Base-by-base conservation (phyloP, 257 asterid species). In the Datura wrightii region DNA sequence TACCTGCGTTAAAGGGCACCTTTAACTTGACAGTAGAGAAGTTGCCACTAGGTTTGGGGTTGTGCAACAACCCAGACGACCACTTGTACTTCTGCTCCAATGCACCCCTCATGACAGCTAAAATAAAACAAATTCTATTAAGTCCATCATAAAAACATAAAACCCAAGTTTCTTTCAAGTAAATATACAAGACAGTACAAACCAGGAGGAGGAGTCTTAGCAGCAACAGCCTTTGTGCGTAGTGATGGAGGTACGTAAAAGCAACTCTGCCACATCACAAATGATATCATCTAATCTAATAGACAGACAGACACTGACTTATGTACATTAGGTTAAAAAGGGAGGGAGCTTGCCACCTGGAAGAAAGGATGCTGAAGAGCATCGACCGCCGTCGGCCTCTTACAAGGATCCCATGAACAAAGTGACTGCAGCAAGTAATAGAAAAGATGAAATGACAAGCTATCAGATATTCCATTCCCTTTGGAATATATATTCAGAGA, bases 281-380 rank as follows among this genome's bases (percentile, higher is more conserved):
- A 24, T 31, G 62, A 76, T 31, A 74, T 76, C 41, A 76, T 76
- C 56, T 76, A 50, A 52, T 76, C 3, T 50, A 31, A 50, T 31
- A 50, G 24, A 76, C 19, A 48, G 15, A 76, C 8, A 31, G 19
- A 50, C 24, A 50, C 39, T 11, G n/a, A 19, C 78, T 44, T 31
- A 16, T 14, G 60, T 24, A 50, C 60, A 52, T 58, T 3, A 67
- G 13, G 66, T 52, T 65, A 16, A 50, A 66, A 37, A 16, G 34
- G 55, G 66, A 16, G 67, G 58, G 44, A 65, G 24, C 10, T 85
- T 18, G 52, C 90, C 63, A 94, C 99, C 98, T 93, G 93, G 89
- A 94, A 94, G 90, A 93, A 96, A 79, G 98, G 98, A 86, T 96
- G 98, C 83, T 96, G 99, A 46, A 96, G 97, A 69, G 91, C 97